Base-by-base conservation (phyloP, 2,329 filamentous ascomycete genomes). In the Pseudogymnoascus sp. region DNA sequence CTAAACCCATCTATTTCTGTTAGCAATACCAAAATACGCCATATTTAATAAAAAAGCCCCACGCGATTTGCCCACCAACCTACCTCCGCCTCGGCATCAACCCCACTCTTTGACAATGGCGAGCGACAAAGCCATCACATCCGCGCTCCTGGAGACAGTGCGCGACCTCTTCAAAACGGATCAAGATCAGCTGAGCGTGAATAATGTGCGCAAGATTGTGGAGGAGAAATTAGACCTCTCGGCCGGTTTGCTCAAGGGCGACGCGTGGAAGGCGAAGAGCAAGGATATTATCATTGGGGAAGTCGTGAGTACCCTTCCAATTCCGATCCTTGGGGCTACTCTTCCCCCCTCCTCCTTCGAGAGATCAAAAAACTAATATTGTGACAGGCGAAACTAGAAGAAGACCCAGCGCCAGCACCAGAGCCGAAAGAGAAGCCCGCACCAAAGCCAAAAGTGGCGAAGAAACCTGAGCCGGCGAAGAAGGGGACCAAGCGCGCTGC, bases 241-340 rank as follows among this genome's bases (percentile, higher is more conserved):
- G 0, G 71, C 77, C 1, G 80, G 77, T 0, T 84, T 85, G 64
- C 79, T 86, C 58, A 73, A 74, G 11, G 65, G 69, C 1, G 72
- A 65, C 0, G 72, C 78, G 13, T 87, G 84, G 84, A 86, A 86
- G 69, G 70, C 73, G 4, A 79, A 76, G 65, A 86, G 83, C 70
- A 86, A 86, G 67, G 69, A 71, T 0, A 67, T 85, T n/a, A 84
- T 87, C 64, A 80, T 80, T 60, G 72, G 74, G 15, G 74, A 77
- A 57, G 78, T 81, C n/a, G 84, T 86, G 76, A 64, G 81, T 76
- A 41, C 17, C 10, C 29, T 64, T 35, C 13, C 8, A n/a, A 57
- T 64, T 35, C 13, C 8, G 15, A 57, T 29, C 60, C 36, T 1
- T 62, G 21, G 58, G 60, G 65, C 41, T 64, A 26, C n/a, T 21